Base-by-base conservation (phyloP, 2,329 filamentous ascomycete species). In the Xylaria sp. region DNA sequence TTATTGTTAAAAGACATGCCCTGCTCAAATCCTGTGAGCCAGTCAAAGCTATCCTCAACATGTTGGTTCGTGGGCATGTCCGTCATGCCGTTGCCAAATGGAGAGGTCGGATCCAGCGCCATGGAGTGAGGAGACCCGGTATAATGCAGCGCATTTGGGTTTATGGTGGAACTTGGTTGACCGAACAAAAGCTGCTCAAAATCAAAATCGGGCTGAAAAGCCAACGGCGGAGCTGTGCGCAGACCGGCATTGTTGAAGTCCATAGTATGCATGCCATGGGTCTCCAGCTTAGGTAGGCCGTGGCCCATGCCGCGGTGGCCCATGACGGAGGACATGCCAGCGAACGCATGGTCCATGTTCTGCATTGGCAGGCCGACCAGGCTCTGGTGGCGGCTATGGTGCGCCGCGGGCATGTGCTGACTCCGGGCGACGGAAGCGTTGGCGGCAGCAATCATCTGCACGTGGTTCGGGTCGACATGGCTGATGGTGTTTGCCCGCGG, bases 401-500 rank as follows among this genome's bases (percentile, higher is more conserved):
- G 93, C 77, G 77, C 86, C 78, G 77, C 82, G 67, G 81, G 86
- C 80, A 82, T 85, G 56, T 79, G 76, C 64, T 75, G 77, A 74
- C 77, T 83, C 75, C 80, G 81, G 73, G 81, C 85, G 74, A 82
- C 86, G 51, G 85, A 83, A 54, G 85, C 83, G 76, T 88, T 89
- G 60, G 87, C 86, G 13, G 87, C 84, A 59, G 88, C 88, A 72
- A 93, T 86, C 82, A 96, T 88, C 75, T 91, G 92, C 79, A 97
- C 88, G 50, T 91, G 89, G 63, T 87, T 86, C 66, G 89, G 88
- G 79, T 98, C 96, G 66, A 98, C 90, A 80, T 98, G 94, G 78
- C 94, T 96, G 77, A 99, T 97, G 46, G 96, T 99, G 79, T 98
- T 98, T 64, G 96, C 95, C 76, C 96, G 87, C 25, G 95, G 96